Evolutionary conservation across 129 eudicot species (phyloP), one percentile per base, ranked within the genome.

Genomic region (Mikania micrantha): DNA sequence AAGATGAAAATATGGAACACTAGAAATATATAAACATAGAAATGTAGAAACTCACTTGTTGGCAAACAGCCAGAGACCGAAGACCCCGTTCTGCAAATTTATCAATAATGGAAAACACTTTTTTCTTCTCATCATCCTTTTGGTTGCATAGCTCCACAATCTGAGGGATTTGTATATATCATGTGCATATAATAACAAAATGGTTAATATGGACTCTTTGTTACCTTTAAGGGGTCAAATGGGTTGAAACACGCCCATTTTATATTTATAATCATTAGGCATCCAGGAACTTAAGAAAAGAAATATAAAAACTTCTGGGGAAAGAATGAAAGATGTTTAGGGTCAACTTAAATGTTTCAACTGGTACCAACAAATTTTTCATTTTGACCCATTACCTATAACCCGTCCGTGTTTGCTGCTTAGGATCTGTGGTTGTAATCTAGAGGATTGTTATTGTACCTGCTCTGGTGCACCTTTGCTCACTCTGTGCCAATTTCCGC

Each of bases 391-490:
- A 9, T 27, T 41, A 44, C 57, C 21, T 16, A n/a, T n/a, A 34
- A 64, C 39, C 15, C n/a, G 9, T 5, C 20, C 49, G 20, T 21
- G 15, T 36, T n/a, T 62, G 29, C 67, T 15, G 38, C 19, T 20
- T 62, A 12, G 3, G 49, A 42, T 19, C 42, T 3, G 16, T 64
- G 42, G 70, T n/a, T 25, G 61, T 20, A 17, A 41, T 17, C 57
- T 20, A 54, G 20, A 66, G 11, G 11, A 32, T 16, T 27, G 16
- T 48, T 29, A 47, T 22, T 54, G 50, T 74, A 88, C 96, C 96
- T 89, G 96, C 68, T 89, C 96, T 3, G 96, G 96, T 61, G 96
- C 96, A 40, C 96, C 96, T 82, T 89, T 89, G 82, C 96, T 89
- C 25, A 74, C 88, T 35, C 96, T 79, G 29, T 85, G 83, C 96